These are phyloP conservation scores for Trametes villosa DNA, from an alignment of 768 basidiomycete genomes.

Conservation along the genomic window DNA sequence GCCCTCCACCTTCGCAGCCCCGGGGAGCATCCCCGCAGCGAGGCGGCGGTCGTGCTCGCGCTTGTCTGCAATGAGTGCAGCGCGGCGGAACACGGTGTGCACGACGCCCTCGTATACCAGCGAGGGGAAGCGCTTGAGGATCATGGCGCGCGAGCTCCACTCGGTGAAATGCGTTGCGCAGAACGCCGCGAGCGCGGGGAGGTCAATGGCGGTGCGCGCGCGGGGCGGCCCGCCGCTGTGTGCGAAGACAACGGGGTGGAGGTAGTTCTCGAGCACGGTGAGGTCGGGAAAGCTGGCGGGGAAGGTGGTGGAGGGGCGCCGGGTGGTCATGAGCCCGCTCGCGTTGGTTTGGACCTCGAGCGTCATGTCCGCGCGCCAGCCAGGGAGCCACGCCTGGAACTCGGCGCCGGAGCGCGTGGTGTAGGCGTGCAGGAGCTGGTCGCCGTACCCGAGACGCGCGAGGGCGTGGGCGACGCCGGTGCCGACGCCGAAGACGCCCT, in stretches of 20 bases:
- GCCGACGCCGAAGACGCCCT: constrained; percentile 31
- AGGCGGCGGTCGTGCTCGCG: constrained; percentile 32
- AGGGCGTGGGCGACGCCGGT: constrained; percentile 30
- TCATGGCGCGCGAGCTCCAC: constrained; percentile 27
- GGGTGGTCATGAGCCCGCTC: constrained; percentile 23
- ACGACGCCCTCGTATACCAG: constrained; percentile 31
- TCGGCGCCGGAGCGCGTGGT: constrained; percentile 12
- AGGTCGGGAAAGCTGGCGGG: constrained; percentile 29
- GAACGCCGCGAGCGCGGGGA: constrained; percentile 28
- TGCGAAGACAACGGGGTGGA: constrained; percentile 23
- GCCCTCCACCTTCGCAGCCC: too few relatives aligned
- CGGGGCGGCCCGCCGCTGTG: constrained; percentile 25
- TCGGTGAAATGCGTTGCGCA: constrained; percentile 35
- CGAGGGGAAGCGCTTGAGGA: constrained; percentile 29
- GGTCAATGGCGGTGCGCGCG: constrained; percentile 28
- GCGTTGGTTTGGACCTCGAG: constrained; percentile 34
- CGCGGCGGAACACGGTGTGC: constrained; percentile 28
- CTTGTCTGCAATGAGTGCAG: constrained; percentile 37
- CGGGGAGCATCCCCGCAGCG: constrained; percentile 23
- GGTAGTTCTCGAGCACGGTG: constrained; percentile 29
- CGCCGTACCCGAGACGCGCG: constrained; percentile 34
- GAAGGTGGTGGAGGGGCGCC: constrained; percentile 19
- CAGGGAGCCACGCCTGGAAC: constrained; percentile 27
- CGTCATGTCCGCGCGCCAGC: constrained; percentile 32
- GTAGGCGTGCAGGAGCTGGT: constrained; percentile 30